Evolutionary conservation across 2,329 filamentous ascomycete species (phyloP).

Genomic region (Monosporascus cannonballus): DNA sequence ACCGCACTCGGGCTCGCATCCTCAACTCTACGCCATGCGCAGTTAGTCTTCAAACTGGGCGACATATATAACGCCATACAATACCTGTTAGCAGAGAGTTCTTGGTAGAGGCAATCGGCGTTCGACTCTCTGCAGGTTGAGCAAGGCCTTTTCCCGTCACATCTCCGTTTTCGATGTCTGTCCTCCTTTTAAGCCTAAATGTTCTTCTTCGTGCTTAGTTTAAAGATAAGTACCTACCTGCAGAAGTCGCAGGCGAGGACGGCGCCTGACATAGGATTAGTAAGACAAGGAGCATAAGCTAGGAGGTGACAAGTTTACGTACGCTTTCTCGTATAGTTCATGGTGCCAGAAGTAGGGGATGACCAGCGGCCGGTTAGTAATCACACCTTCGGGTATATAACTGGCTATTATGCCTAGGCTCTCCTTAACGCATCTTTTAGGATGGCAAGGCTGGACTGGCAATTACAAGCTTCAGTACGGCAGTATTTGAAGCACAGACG

Average conservation of each 20-base stretch:
- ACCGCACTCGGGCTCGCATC: constrained; percentile 28
- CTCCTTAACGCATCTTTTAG: too few species aligned
- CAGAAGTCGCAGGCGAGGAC: constrained; percentile 36
- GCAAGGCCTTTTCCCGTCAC: constrained; percentile 32
- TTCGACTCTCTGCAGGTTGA: constrained; percentile 32
- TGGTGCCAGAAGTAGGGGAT: constrained; percentile 8
- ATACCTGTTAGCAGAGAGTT: constrained; percentile 29
- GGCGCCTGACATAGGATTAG: constrained; percentile 25
- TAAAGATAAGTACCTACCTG: constrained; percentile 13
- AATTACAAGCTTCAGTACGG: too few species aligned
- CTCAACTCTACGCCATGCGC: constrained; percentile 21
- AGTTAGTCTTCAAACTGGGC: constrained; percentile 2
- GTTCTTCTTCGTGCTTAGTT: neutral
- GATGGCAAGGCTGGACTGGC: too few species aligned
- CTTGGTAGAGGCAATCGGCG: constrained; percentile 34
- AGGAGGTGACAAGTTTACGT: constrained; percentile 8
- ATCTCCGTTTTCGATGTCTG: constrained; percentile 32
- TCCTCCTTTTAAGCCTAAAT: constrained; percentile 6
- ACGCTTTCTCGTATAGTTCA: constrained; percentile 34
- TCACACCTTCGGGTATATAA: too few species aligned
- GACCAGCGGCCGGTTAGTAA: neutral
- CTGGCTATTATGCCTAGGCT: too few species aligned
- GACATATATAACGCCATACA: neutral
- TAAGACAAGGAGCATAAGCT: neutral
- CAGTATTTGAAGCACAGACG: too few species aligned